Percentiles rank a stretch among this genome's conserved stretches.
These are phyloP conservation scores for Aurantiochytrium sp. DNA, from an alignment of 108 stramenopile genomes.

Conservation along the genomic window DNA sequence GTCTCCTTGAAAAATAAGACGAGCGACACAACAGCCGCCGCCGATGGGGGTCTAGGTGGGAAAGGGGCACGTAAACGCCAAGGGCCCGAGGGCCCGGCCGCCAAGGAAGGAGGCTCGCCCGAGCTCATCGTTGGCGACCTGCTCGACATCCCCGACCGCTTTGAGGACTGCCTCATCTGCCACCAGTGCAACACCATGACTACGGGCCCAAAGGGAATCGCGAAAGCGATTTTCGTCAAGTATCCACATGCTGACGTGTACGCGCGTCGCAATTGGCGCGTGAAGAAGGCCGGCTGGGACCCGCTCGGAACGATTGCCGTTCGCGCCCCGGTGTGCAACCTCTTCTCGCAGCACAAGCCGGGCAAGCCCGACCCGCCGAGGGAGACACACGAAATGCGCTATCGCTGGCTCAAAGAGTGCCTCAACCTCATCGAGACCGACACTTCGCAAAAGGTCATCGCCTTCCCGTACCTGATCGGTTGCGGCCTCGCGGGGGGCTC, in stretches of 20 bases:
- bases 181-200: constrained; percentile 11
- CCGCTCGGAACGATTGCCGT: not conserved
- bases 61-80: too few species aligned
- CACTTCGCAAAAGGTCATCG: not conserved
- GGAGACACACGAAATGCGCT: not conserved
- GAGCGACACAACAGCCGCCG: too few species aligned
- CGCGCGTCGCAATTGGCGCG: not conserved
- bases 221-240: not conserved
- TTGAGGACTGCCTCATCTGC: not conserved
- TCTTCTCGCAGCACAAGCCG: not conserved
- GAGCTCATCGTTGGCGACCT: not conserved
- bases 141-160: not conserved
- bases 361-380: not conserved
- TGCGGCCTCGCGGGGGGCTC: not conserved
- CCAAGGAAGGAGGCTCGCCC: too few species aligned
- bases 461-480: not conserved
- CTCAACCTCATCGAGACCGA: not conserved
- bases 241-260: not conserved
- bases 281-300: not conserved
- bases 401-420: not conserved
- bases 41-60: too few species aligned
- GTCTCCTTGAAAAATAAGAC: too few species aligned
- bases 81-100: too few species aligned
- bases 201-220: not conserved
- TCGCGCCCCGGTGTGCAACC: not conserved